Percentiles rank a stretch among this genome's conserved stretches.
phyloP scores from a whole-genome alignment of 805 yeast genomes.

The Cyberlindnera euphorbiae region DNA sequence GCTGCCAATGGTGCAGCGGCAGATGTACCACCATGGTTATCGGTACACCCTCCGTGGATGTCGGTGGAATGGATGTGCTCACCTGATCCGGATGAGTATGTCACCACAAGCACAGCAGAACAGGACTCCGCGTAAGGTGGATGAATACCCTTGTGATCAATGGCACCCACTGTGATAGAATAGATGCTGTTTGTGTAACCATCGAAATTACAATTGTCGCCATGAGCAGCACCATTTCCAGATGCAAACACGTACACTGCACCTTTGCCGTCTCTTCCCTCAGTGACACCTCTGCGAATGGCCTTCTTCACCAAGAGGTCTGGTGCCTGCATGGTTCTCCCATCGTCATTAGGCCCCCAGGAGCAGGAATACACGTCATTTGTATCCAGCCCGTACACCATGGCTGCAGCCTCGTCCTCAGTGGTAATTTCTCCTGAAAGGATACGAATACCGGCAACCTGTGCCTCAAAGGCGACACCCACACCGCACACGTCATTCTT shows the following conservation, averaged over 20 bases:
- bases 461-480: slow-evolving; percentile 88
- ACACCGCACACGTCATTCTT: slow-evolving; percentile 86
- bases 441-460: slow-evolving; percentile 87
- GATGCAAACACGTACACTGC: slow-evolving; percentile 91
- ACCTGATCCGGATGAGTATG: slow-evolving; percentile 87
- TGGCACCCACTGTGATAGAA: slow-evolving; percentile 91
- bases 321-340: slow-evolving; percentile 81
- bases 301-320: slow-evolving; percentile 74
- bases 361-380: slow-evolving; percentile 96
- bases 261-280: slow-evolving; percentile 80
- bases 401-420: slow-evolving; percentile 88
- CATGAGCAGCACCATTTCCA: slow-evolving; percentile 83
- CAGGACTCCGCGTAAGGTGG: slow-evolving; percentile 92
- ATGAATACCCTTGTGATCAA: slow-evolving; percentile 81
- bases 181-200: slow-evolving; percentile 96
- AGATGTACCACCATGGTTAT: slow-evolving; percentile 89
- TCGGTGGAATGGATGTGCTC: slow-evolving; percentile 90
- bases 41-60: slow-evolving; percentile 62
- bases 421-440: slow-evolving; percentile 74
- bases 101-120: slow-evolving; percentile 89
- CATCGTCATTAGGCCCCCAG: slow-evolving; percentile 98
- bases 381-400: slow-evolving; percentile 71
- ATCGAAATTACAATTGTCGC: slow-evolving; percentile 93
- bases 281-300: slow-evolving; percentile 73
- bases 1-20: slow-evolving; percentile 99